Base-by-base conservation (phyloP, 2,329 filamentous ascomycete species). In the Alternaria panax region DNA sequence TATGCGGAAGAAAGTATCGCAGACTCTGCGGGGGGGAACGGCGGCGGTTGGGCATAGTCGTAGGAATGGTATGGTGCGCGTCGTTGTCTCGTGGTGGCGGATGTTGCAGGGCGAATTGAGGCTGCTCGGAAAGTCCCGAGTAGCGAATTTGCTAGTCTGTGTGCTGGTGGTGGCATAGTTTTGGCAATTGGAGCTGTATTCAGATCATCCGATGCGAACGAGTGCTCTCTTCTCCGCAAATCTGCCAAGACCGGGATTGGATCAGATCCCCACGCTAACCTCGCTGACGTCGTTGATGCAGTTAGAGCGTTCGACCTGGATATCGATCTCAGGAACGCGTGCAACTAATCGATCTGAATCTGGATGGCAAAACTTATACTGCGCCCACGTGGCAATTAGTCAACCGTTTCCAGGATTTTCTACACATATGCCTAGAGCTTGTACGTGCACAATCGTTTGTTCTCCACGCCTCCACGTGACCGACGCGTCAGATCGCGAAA, bases 1-100 rank as follows among this genome's bases (percentile, higher is more conserved):
- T 95, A 87, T 18, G 93, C 90, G n/a, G 92, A 88, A 45, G 90
- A 85, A 63, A 99, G 90, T 75, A 98, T 96, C 57, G 86, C 81
- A 42, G 84, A 82, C 82, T 97, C 92, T 75, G 86, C 84, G 63
- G 83, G 78, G 73, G 84, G 87, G 83, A 92, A 96, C 62, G 86
- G 84, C 2, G 86, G 81, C 14, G 87, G 81, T 54, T 73, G 68
- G 7, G 62, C 67, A 53, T 77, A 73, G 34, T 78, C 76, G 46
- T 77, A 75, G 7, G 77, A 78, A 54, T 78, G 77, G 54, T 78
- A 79, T 9, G 56, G 42, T n/a, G n/a, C n/a, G 43, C 69, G 67
- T 51, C 48, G 62, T 51, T 71, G 71, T 52, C 63, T 56, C 51
- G 60, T 62, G 9, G 53, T 30, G 32, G 62, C 59, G 42, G 57